Conservation (phyloP, 2,329 filamentous ascomycete genomes). For the Atkinsonella hypoxylon region DNA sequence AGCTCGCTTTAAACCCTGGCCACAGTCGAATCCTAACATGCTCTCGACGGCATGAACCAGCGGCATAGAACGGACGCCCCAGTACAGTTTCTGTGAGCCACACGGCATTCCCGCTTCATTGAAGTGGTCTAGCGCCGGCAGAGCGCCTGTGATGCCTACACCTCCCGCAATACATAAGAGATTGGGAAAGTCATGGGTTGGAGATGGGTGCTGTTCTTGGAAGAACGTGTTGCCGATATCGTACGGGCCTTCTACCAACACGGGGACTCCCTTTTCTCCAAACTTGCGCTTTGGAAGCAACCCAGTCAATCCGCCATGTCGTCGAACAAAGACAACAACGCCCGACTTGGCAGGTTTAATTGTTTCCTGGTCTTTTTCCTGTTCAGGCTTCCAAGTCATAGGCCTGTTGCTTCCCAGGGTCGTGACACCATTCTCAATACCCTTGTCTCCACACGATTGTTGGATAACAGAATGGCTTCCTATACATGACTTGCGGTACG, state of each 20-base stretch:
- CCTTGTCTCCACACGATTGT: not conserved
- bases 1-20: slow-evolving; percentile 1
- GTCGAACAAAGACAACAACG: slow-evolving; percentile 4
- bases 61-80: slow-evolving; percentile 11
- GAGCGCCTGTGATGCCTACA: slow-evolving; percentile 19
- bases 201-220: slow-evolving; percentile 7
- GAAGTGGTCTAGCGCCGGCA: slow-evolving; percentile 13
- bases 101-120: slow-evolving; percentile 4
- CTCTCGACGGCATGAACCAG: slow-evolving; percentile 12
- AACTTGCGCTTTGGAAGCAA: slow-evolving; percentile 1
- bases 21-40: slow-evolving; percentile 8
- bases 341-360: not conserved
- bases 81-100: slow-evolving; percentile 12
- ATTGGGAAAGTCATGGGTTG: slow-evolving; percentile 12
- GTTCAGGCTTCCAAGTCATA: not conserved
- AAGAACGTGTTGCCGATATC: slow-evolving; percentile 8
- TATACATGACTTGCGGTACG: not conserved
- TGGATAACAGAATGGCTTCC: not conserved
- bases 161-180: slow-evolving; percentile 19
- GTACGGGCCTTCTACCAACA: slow-evolving; percentile 14
- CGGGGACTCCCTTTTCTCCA: slow-evolving; percentile 8
- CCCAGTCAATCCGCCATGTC: slow-evolving; percentile 5
- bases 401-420: not conserved
- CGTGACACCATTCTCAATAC: not conserved
- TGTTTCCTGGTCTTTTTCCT: not conserved